phyloP scores from a whole-genome alignment of 345 rosid genomes.

The Pseudoturritis turrita region DNA sequence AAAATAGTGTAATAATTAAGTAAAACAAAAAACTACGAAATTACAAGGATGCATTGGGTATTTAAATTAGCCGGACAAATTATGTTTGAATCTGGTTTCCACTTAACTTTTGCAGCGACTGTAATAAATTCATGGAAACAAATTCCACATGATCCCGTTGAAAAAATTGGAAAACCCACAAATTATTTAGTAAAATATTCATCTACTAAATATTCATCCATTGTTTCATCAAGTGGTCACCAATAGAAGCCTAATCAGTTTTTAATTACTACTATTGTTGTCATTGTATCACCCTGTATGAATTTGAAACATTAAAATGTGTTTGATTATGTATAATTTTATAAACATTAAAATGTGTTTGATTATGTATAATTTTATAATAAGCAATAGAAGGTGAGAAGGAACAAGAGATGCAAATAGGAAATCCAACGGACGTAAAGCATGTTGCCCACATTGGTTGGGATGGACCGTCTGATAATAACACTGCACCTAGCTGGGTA shows the following conservation, averaged over 20 bases:
- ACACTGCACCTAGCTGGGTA: slow-evolving; percentile 16
- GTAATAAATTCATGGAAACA: neutral
- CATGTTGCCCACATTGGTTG: slow-evolving; percentile 95
- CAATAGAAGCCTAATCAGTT: too few relatives aligned
- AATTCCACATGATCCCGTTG: neutral
- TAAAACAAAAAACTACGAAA: neutral
- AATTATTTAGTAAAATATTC: neutral
- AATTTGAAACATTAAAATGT: neutral
- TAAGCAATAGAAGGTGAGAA: slow-evolving; percentile 52
- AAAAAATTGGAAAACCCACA: neutral
- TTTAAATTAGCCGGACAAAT: neutral
- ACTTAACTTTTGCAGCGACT: neutral
- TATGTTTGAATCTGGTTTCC: neutral
- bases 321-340: neutral
- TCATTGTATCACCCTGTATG: too few relatives aligned
- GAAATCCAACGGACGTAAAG: slow-evolving; percentile 84
- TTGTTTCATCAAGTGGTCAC: too few relatives aligned
- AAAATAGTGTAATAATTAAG: neutral
- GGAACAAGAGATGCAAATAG: slow-evolving; percentile 72
- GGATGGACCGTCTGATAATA: slow-evolving; percentile 41
- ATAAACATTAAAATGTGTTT: neutral
- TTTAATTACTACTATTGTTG: too few relatives aligned
- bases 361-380: neutral
- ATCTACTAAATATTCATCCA: too few relatives aligned
- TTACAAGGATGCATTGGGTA: neutral